Conservation (phyloP, 2,329 filamentous ascomycete genomes). For the Sclerotinia borealis region DNA sequence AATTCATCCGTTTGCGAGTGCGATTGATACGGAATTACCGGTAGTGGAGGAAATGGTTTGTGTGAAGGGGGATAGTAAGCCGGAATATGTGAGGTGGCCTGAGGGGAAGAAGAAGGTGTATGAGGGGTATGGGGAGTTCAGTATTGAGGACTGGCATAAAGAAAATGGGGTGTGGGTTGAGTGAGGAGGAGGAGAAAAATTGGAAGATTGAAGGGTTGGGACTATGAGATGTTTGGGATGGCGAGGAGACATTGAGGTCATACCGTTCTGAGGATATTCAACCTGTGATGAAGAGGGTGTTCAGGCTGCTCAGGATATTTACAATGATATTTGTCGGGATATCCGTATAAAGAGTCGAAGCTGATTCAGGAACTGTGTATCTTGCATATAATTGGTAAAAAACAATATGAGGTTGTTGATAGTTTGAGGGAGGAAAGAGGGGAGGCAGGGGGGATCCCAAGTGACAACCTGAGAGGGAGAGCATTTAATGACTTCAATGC, state of each 20-base stretch:
- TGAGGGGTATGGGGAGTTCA: slow-evolving; percentile 35
- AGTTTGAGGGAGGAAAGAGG: background rate
- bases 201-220: background rate
- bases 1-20: slow-evolving; percentile 44
- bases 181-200: background rate
- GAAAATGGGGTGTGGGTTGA: slow-evolving; percentile 30
- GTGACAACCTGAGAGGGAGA: too few species aligned
- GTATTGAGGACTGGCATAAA: slow-evolving; percentile 43
- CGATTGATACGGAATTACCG: slow-evolving; percentile 42
- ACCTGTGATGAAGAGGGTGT: too few species aligned
- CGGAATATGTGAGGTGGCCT: slow-evolving; percentile 41
- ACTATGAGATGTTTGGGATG: background rate
- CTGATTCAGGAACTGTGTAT: background rate
- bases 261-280: too few species aligned
- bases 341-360: background rate
- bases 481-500: too few species aligned
- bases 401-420: background rate
- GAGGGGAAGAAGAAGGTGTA: slow-evolving; percentile 41
- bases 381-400: background rate
- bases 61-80: slow-evolving; percentile 39
- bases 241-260: background rate
- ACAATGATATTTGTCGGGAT: background rate
- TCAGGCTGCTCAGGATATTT: too few species aligned
- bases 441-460: too few species aligned
- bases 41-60: slow-evolving; percentile 43